Percentiles rank a stretch among this genome's conserved stretches.
These are phyloP conservation scores for Ceratobasidium sp. DNA, from an alignment of 1,284 basidiomycete species.

Conservation along the genomic window DNA sequence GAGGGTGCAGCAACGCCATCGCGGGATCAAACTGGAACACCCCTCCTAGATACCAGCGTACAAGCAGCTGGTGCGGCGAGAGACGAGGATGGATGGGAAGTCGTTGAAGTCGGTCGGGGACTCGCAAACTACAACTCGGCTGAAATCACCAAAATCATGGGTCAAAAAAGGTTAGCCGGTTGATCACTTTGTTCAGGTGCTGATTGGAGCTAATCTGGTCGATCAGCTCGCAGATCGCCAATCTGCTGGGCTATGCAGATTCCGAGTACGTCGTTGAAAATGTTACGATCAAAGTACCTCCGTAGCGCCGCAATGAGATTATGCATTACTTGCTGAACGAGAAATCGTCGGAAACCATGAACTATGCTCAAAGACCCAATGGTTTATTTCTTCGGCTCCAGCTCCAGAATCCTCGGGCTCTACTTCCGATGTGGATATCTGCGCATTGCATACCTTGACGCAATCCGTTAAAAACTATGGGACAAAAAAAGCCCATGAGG, in stretches of 20 bases:
- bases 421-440: constrained; percentile 1
- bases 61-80: constrained; percentile 47
- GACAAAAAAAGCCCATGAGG: not conserved
- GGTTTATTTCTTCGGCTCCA: constrained; percentile 19
- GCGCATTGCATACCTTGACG: constrained; percentile 30
- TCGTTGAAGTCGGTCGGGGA: constrained; percentile 90
- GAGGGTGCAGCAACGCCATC: not conserved
- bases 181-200: not conserved
- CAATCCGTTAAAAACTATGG: constrained; percentile 30
- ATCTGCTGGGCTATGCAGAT: constrained; percentile 89
- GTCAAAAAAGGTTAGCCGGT: constrained; percentile 77
- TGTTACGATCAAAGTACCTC: constrained; percentile 64
- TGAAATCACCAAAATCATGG: constrained; percentile 88
- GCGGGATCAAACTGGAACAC: not conserved
- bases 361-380: constrained; percentile 33
- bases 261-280: constrained; percentile 97
- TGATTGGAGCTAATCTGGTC: constrained; percentile 39
- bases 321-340: constrained; percentile 35
- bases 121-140: constrained; percentile 95
- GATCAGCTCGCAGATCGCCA: constrained; percentile 77
- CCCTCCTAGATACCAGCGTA: not conserved
- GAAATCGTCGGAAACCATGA: constrained; percentile 40
- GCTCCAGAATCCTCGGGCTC: constrained; percentile 3
- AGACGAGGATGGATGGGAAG: constrained; percentile 67
- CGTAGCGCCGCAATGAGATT: constrained; percentile 10